Percentiles rank a stretch among this genome's conserved stretches.
phyloP scores from a whole-genome alignment of 23 red algal genomes.

The Gracilaria domingensis region DNA sequence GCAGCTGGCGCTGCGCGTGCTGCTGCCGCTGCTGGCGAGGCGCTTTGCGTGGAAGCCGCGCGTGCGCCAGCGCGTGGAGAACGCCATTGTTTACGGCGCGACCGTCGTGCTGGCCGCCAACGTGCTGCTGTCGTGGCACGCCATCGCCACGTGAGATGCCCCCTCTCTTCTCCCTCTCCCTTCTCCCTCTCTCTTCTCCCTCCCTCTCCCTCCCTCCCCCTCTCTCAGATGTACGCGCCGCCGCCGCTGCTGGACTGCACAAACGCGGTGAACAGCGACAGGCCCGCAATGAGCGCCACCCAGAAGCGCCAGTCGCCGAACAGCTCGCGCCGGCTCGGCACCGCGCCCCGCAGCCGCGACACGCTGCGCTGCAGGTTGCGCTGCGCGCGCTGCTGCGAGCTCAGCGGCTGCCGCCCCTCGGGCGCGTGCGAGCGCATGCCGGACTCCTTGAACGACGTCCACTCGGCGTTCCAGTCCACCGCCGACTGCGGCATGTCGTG shows the following conservation, averaged over 20 bases:
- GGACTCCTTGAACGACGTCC: conserved; percentile 47
- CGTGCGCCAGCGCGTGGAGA: neutral
- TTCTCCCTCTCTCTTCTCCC: neutral
- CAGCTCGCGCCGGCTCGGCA: conserved; percentile 43
- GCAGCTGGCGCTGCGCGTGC: conserved; percentile 29
- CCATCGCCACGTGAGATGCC: conserved; percentile 1
- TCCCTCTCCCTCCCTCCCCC: no score
- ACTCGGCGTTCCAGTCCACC: conserved; percentile 85
- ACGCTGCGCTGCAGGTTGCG: conserved; percentile 8
- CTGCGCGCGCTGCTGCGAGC: conserved; percentile 38
- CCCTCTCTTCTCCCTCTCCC: no score
- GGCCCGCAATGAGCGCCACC: conserved; percentile 51
- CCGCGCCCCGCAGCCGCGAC: neutral
- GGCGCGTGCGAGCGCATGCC: conserved; percentile 29
- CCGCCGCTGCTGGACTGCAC: conserved; percentile 34
- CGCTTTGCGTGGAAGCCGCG: neutral
- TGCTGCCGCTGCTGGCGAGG: conserved; percentile 12
- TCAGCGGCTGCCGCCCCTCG: conserved; percentile 55
- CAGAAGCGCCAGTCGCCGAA: conserved; percentile 86
- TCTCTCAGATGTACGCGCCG: neutral
- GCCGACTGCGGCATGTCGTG: conserved; percentile 75
- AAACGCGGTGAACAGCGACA: conserved; percentile 54
- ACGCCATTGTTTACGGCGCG: conserved; percentile 13
- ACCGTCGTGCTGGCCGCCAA: conserved; percentile 43
- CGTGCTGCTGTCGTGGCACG: conserved; percentile 33